These are phyloP conservation scores for Suillus decipiens DNA, from an alignment of 768 basidiomycete species.

Conservation along the genomic window DNA sequence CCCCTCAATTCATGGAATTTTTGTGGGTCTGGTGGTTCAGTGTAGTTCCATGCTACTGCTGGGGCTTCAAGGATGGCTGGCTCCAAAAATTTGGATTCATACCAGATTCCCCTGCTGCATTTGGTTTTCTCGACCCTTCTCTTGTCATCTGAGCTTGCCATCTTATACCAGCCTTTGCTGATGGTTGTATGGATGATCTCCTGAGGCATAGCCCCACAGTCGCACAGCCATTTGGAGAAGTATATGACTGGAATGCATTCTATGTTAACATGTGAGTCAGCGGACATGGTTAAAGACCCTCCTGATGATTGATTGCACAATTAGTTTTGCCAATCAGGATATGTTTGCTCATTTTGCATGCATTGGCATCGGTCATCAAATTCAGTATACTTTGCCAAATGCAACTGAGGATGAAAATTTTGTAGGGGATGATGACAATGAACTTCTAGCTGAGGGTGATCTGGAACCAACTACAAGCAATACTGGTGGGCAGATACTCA, in stretches of 20 bases:
- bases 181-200: constrained; percentile 19
- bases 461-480: neutral
- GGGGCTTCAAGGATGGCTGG: constrained; percentile 14
- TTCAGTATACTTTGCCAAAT: neutral
- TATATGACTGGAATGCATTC: constrained; percentile 17
- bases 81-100: constrained; percentile 26
- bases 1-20: constrained; percentile 18
- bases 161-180: constrained; percentile 27
- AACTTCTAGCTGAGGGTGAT: neutral
- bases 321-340: constrained; percentile 44
- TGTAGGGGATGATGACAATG: neutral
- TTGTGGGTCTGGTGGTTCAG: constrained; percentile 29
- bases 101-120: constrained; percentile 17
- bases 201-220: constrained; percentile 11
- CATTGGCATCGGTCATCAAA: constrained; percentile 32
- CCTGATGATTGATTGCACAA: neutral
- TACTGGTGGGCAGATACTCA: no score
- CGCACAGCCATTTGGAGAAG: neutral
- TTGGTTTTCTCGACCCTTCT: constrained; percentile 26
- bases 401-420: neutral
- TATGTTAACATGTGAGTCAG: constrained; percentile 20
- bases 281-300: neutral
- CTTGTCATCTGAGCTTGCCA: constrained; percentile 24
- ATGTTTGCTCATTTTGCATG: constrained; percentile 38
- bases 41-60: constrained; percentile 8